These are phyloP conservation scores for Trichoderma citrinoviride DNA, from an alignment of 2,329 filamentous ascomycete genomes.

Conservation along the genomic window DNA sequence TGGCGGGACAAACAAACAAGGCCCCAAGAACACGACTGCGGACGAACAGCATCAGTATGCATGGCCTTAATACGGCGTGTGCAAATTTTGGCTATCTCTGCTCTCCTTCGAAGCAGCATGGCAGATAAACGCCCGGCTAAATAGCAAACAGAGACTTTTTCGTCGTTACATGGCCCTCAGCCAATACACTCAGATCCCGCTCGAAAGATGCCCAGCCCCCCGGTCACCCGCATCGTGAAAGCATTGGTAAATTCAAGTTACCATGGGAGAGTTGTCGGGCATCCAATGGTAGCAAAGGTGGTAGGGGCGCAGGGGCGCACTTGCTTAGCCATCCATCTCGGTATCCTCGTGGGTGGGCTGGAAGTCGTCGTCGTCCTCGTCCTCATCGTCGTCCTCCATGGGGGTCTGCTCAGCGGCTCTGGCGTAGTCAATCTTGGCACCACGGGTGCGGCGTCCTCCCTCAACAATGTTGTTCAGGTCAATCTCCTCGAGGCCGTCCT, in stretches of 20 bases:
- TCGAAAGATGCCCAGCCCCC: constrained; percentile 1
- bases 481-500: constrained; percentile 88
- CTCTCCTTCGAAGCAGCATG: neutral
- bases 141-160: constrained; percentile 9
- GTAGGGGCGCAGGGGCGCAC: neutral
- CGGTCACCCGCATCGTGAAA: neutral
- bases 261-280: neutral
- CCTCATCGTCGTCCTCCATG: constrained; percentile 73
- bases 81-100: constrained; percentile 6
- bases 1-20: constrained; percentile 14
- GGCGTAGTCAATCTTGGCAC: constrained; percentile 87
- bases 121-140: neutral
- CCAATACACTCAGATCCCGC: neutral
- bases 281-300: neutral
- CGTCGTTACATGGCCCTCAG: constrained; percentile 11
- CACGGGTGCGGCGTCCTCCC: constrained; percentile 79
- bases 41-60: neutral
- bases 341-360: constrained; percentile 63
- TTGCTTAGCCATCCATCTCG: constrained; percentile 55
- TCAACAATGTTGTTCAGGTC: constrained; percentile 83
- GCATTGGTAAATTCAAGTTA: constrained; percentile 1
- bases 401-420: constrained; percentile 81
- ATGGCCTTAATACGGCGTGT: neutral
- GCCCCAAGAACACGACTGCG: constrained; percentile 5
- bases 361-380: constrained; percentile 72